Evolutionary conservation across 352 stramenopile species (phyloP).

Genomic region (Achlya hypogyna): DNA sequence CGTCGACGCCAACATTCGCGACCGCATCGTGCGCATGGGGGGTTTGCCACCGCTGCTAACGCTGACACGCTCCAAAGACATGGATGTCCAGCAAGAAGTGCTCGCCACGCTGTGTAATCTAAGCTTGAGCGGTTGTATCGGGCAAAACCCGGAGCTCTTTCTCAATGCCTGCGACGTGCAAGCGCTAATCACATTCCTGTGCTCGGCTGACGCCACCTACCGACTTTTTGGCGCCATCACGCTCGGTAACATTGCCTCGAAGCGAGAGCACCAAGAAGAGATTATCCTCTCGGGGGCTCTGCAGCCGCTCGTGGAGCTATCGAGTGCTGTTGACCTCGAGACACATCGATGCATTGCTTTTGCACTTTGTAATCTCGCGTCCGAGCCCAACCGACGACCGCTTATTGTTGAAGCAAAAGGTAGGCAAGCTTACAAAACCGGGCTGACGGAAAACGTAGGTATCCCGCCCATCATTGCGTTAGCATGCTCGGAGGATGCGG

Average conservation of each 20-base stretch:
- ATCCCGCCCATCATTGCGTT: slow-evolving; percentile 93
- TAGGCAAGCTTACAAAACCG: neutral
- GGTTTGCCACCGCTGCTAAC: slow-evolving; percentile 82
- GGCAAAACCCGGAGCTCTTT: slow-evolving; percentile 82
- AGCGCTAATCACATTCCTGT: slow-evolving; percentile 91
- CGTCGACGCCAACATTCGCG: slow-evolving; percentile 74
- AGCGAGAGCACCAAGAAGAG: slow-evolving; percentile 59
- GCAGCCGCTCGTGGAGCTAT: slow-evolving; percentile 88
- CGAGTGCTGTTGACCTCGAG: slow-evolving; percentile 87
- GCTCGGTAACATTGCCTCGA: slow-evolving; percentile 91
- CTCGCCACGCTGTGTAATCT: slow-evolving; percentile 95
- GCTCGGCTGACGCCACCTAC: slow-evolving; percentile 91
- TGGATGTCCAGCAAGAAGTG: slow-evolving; percentile 94
- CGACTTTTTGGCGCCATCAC: slow-evolving; percentile 92
- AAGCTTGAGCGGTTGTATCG: slow-evolving; percentile 91
- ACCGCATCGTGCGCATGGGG: slow-evolving; percentile 83
- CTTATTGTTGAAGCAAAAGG: slow-evolving; percentile 66
- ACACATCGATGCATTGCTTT: slow-evolving; percentile 95
- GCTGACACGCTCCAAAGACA: slow-evolving; percentile 88
- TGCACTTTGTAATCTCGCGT: slow-evolving; percentile 92
- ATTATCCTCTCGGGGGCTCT: slow-evolving; percentile 82
- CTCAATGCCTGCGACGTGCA: slow-evolving; percentile 85
- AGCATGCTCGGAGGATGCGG: slow-evolving; percentile 80
- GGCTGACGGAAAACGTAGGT: slow-evolving; percentile 55
- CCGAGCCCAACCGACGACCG: slow-evolving; percentile 70